Evolutionary conservation across 2,329 filamentous ascomycete species (phyloP), one percentile per base, ranked within the genome.

Genomic region (Colletotrichum sp.): DNA sequence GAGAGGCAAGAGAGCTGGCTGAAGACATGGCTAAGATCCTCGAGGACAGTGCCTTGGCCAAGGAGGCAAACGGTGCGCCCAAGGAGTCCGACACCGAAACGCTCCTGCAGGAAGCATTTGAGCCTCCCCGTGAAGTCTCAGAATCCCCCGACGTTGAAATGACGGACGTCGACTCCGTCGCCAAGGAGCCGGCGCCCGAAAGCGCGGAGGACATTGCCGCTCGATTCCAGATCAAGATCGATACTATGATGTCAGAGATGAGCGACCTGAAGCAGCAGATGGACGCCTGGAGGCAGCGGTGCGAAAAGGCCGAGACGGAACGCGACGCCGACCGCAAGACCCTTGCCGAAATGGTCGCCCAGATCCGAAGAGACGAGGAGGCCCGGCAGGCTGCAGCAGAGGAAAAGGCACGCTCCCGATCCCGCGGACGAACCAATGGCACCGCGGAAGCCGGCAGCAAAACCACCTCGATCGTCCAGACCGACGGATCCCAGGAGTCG

Each of bases 261-360:
- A 92, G 92, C 71, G 93, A 93, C 73, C 92, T 98, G 88, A 95
- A 93, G 84, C 89, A 93, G 77, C 94, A 98, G 82, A 93, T 98
- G 82, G 93, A 97, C 70, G 86, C 89, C 8, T 98, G 95, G 87
- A 93, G 93, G 80, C 88, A 91, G 72, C 92, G 95, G 34, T 96
- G 96, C 10, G 94, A 98, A 83, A 90, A 88, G 75, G 96, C 96
- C 5, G 96, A 99, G 83, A 87, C 90, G 10, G 96, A 98, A 80
- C 91, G 93, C 62, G 92, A 93, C 71, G 89, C 91, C 57, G 92
- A 93, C 70, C 92, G 94, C 71, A 93, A 94, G 83, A 94, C 93
- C 2, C 86, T 99, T 60, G 93, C 94, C 2, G 95, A 98, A 82
- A 97, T 99, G 95, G 93, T 98, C 15, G 89, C 95, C 80, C 93